phyloP scores from a whole-genome alignment of 1,284 basidiomycete genomes.

The Leccinum angustisporum region DNA sequence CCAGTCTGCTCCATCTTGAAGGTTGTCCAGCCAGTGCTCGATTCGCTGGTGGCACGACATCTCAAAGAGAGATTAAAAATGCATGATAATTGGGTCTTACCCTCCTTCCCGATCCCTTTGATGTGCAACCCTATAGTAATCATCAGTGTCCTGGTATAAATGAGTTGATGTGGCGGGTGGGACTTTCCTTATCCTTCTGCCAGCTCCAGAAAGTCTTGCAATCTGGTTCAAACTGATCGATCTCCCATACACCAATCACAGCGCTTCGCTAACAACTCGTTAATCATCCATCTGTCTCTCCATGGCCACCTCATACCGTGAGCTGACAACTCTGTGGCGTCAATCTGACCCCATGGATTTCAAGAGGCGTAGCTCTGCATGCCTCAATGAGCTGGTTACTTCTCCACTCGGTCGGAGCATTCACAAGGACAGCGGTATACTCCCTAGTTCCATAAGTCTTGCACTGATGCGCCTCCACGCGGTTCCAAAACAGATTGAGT shows the following conservation, averaged over 20 bases:
- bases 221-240: background rate
- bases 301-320: background rate
- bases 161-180: background rate
- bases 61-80: background rate
- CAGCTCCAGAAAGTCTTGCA: background rate
- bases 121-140: background rate
- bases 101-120: background rate
- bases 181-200: background rate
- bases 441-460: constrained; percentile 29
- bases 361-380: background rate
- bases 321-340: background rate
- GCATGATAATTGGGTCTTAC: background rate
- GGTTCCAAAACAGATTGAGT: constrained; percentile 21
- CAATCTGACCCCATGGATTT: background rate
- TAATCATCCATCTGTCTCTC: background rate
- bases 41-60: background rate
- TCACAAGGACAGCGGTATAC: constrained; percentile 21
- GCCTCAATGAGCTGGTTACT: background rate
- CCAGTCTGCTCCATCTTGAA: background rate
- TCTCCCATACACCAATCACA: background rate
- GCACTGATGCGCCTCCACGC: constrained; percentile 23
- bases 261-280: background rate
- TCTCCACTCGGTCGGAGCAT: background rate
- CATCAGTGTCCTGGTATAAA: background rate
- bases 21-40: background rate